Evolutionary conservation across 1,284 basidiomycete species (phyloP).

Genomic region (Leccinum proliferum): DNA sequence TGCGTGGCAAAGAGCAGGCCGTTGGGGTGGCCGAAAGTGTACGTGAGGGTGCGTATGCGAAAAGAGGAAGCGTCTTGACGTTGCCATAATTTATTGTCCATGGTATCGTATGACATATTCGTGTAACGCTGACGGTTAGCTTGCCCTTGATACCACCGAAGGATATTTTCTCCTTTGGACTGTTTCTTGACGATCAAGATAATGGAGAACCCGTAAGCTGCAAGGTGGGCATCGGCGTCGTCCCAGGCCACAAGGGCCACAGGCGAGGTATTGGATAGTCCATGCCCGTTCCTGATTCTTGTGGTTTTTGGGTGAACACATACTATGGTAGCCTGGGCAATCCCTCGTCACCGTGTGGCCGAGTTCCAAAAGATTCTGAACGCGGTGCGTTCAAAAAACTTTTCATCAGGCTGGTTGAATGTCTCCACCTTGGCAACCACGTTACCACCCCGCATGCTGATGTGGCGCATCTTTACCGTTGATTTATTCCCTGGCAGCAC

Average conservation of each 20-base stretch:
- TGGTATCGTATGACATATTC: constrained; percentile 97
- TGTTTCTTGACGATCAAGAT: constrained; percentile 96
- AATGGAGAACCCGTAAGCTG: constrained; percentile 97
- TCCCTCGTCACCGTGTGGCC: constrained; percentile 42
- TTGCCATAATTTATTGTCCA: constrained; percentile 86
- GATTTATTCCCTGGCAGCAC: constrained; percentile 92
- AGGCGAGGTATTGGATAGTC: constrained; percentile 92
- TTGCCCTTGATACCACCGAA: constrained; percentile 99
- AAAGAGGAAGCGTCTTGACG: constrained; percentile 91
- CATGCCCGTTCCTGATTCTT: constrained; percentile 99
- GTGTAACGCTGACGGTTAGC: constrained; percentile 97
- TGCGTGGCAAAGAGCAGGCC: constrained; percentile 97
- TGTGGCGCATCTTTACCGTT: constrained; percentile 62
- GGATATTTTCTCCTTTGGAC: constrained; percentile 96
- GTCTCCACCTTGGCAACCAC: constrained; percentile 92
- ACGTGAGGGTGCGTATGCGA: constrained; percentile 86
- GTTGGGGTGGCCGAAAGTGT: constrained; percentile 95
- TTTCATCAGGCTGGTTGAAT: constrained; percentile 80
- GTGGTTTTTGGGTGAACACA: constrained; percentile 99
- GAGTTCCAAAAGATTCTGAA: too few relatives aligned
- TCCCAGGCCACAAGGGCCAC: constrained; percentile 98
- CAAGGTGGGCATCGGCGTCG: constrained; percentile 88
- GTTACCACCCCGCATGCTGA: constrained; percentile 86
- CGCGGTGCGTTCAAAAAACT: constrained; percentile 88
- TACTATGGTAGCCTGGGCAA: constrained; percentile 89